These are phyloP conservation scores for Lichtheimia ramosa DNA, from an alignment of 371 early-diverging fungal species.

Conservation along the genomic window DNA sequence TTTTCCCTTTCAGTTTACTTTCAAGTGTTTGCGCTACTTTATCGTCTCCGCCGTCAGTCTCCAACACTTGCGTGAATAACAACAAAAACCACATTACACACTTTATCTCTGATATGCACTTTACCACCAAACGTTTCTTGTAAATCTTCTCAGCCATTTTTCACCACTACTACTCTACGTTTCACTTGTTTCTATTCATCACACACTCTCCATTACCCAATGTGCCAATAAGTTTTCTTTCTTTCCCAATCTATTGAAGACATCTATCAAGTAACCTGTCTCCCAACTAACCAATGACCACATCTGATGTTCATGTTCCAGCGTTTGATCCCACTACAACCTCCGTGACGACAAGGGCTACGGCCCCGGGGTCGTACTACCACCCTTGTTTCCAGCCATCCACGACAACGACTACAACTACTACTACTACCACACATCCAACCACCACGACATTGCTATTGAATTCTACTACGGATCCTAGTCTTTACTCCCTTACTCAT, in stretches of 20 bases:
- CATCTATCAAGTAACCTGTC: neutral
- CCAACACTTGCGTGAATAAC: too few species aligned
- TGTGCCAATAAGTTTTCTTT: constrained; percentile 7
- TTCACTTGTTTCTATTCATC: constrained; percentile 13
- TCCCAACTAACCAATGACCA: constrained; percentile 15
- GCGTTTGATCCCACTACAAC: constrained; percentile 13
- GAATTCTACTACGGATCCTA: constrained; percentile 9
- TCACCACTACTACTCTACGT: neutral
- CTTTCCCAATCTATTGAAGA: constrained; percentile 2
- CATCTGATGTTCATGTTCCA: constrained; percentile 21
- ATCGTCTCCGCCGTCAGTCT: too few species aligned
- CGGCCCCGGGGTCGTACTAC: constrained; percentile 6
- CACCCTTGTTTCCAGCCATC: constrained; percentile 7
- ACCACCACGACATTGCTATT: neutral
- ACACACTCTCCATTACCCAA: constrained; percentile 17
- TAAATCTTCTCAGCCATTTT: neutral
- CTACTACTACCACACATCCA: neutral
- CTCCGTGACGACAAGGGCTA: constrained; percentile 5
- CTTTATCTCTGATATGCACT: neutral
- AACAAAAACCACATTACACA: neutral
- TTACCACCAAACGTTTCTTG: neutral
- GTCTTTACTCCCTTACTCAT: constrained; percentile 12
- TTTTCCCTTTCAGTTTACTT: too few species aligned
- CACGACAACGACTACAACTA: neutral
- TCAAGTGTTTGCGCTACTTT: too few species aligned